These are phyloP conservation scores for Diaporthe sp. DNA, from an alignment of 2,329 filamentous ascomycete species.

Conservation along the genomic window DNA sequence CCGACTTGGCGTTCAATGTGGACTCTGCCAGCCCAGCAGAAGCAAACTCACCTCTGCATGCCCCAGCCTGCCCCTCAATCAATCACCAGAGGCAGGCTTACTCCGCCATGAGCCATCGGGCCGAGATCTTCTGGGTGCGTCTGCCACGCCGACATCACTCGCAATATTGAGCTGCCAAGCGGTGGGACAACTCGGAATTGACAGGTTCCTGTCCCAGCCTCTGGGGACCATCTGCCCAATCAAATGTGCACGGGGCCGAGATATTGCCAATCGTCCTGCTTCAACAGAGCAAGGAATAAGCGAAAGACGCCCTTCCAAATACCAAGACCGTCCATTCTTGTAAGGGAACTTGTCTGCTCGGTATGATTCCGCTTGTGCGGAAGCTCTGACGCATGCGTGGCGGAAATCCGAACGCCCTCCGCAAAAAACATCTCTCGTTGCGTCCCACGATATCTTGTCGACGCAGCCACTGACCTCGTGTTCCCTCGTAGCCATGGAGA, in stretches of 20 bases:
- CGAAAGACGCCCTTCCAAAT: neutral
- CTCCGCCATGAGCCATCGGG: too few species aligned
- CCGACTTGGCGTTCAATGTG: conserved; percentile 10
- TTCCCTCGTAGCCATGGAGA: neutral
- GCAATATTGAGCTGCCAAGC: conserved; percentile 9
- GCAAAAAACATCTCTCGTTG: neutral
- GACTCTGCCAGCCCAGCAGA: neutral
- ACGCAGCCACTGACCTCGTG: neutral
- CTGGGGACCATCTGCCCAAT: neutral
- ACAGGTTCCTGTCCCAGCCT: conserved; percentile 20
- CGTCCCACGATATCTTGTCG: neutral
- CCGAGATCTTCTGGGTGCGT: neutral
- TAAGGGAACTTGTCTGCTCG: neutral
- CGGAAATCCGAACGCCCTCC: neutral
- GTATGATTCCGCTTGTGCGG: neutral
- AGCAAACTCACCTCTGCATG: neutral
- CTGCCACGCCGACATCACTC: neutral
- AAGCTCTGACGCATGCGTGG: neutral
- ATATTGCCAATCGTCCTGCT: neutral
- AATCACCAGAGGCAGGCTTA: neutral
- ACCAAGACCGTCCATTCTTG: neutral
- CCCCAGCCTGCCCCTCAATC: neutral
- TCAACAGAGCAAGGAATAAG: neutral
- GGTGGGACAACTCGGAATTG: conserved; percentile 15
- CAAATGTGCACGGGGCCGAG: conserved; percentile 18